Evolutionary conservation across 176 grass and related monocot species (phyloP), one percentile per base, ranked within the genome.

Genomic region (Guadua angustifolia): DNA sequence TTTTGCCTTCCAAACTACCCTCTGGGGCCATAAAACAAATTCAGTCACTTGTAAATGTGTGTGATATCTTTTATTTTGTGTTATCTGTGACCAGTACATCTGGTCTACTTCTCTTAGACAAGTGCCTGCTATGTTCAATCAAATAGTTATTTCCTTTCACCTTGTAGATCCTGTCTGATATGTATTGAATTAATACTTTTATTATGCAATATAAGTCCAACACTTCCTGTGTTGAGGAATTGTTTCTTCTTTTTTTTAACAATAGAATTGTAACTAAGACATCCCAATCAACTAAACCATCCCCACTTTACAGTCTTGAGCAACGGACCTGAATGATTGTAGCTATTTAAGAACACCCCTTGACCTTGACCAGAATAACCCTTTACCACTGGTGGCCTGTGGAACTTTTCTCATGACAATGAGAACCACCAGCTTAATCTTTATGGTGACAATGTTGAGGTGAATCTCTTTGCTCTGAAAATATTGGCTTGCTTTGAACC

Each of bases 71-170:
- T 62, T 77, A 59, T 65, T 4, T 21, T 50, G 24, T 63, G 44
- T 66, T 79, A 79, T 53, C 60, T 80, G 36, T n/a, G 10, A 79
- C 45, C 62, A 79, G 3, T 21, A 22, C 60, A 67, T 66, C 29
- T 53, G 35, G 62, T 29, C 11, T n/a, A 39, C 32, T 26, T 35
- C 77, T 67, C 61, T 80, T 80, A n/a, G n/a, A 53, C n/a, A 40
- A 75, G 18, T 57, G 33, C 73, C 29, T 8, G 73, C 22, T 73
- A 73, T 71, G 71, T 36, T 38, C 26, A 15, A 36, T 7, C 15
- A 36, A 66, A 66, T 66, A 59, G 6, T 32, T 36, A 35, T 66
- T 66, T 66, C 32, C 29, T 36, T 36, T 66, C 15, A 35, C 16
- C 63, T 38, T 0, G 22, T 62, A 62, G 32, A 36, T 66, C 63